Conservation (phyloP, 345 rosid species). For the Rhodamnia rubescens region DNA sequence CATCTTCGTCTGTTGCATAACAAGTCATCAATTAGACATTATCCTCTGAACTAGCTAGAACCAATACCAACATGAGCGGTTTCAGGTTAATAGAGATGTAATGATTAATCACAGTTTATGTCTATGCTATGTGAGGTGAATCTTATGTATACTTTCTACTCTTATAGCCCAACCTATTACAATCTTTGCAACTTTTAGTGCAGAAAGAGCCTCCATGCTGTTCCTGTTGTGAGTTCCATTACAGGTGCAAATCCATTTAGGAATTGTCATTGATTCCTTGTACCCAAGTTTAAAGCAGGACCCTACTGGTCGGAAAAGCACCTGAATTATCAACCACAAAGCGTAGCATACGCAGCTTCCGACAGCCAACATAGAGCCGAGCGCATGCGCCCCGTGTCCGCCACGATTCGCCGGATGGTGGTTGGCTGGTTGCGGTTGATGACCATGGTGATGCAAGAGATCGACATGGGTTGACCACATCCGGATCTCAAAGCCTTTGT, state of each 20-base stretch:
- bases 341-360: conserved; percentile 20
- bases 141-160: neutral
- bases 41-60: neutral
- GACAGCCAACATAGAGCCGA: conserved; percentile 19
- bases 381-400: neutral
- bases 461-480: conserved; percentile 21
- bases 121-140: neutral
- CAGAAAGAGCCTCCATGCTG: neutral
- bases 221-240: neutral
- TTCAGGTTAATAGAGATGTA: neutral
- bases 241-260: neutral
- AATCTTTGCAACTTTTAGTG: neutral
- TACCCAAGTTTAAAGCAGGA: neutral
- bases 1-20: conserved; percentile 29
- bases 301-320: neutral
- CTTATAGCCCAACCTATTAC: neutral
- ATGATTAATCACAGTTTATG: neutral
- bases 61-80: neutral
- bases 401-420: neutral
- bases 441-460: conserved; percentile 11
- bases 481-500: conserved; percentile 27
- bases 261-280: neutral
- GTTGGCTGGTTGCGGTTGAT: neutral
- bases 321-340: conserved; percentile 37
- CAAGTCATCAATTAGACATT: neutral